phyloP scores from a whole-genome alignment of 2,329 filamentous ascomycete species.

The Amphichorda felina region DNA sequence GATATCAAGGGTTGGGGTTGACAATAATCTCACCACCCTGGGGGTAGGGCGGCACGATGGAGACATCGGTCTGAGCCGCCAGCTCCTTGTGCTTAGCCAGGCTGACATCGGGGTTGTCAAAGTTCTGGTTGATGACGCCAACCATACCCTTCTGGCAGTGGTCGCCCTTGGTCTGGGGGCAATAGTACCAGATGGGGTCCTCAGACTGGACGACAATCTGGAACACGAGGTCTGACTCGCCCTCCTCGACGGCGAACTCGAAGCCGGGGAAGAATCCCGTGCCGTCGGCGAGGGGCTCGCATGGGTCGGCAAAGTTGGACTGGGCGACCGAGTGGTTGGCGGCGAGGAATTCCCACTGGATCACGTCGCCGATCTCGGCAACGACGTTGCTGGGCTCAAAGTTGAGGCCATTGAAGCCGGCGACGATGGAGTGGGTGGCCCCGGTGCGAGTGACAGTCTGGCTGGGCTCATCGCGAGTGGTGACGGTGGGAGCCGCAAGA shows the following conservation, averaged over 20 bases:
- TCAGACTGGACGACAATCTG: conserved; percentile 28
- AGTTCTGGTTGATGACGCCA: conserved; percentile 31
- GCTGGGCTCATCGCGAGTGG: conserved; percentile 13
- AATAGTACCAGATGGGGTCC: conserved; percentile 32
- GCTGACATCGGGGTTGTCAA: conserved; percentile 16
- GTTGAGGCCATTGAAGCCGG: conserved; percentile 28
- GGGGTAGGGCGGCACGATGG: conserved; percentile 13
- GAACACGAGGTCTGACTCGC: conserved; percentile 28
- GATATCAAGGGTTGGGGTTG: conserved; percentile 27
- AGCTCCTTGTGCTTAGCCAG: conserved; percentile 19
- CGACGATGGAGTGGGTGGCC: conserved; percentile 32
- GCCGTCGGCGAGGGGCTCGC: conserved; percentile 23
- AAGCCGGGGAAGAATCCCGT: conserved; percentile 34
- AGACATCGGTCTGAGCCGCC: conserved; percentile 14
- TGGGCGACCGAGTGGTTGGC: conserved; percentile 35
- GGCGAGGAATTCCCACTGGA: conserved; percentile 44
- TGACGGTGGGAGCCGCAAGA: conserved; percentile 17
- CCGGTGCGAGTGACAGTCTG: conserved; percentile 22
- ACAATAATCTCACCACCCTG: conserved; percentile 18
- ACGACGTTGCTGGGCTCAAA: conserved; percentile 39
- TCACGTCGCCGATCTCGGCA: conserved; percentile 33
- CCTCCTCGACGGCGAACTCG: conserved; percentile 21
- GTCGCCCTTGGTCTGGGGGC: conserved; percentile 23
- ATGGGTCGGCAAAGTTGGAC: conserved; percentile 28
- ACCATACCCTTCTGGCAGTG: conserved; percentile 38